Evolutionary conservation across 2,329 filamentous ascomycete species (phyloP).

Genomic region (Exophiala aquamarina): DNA sequence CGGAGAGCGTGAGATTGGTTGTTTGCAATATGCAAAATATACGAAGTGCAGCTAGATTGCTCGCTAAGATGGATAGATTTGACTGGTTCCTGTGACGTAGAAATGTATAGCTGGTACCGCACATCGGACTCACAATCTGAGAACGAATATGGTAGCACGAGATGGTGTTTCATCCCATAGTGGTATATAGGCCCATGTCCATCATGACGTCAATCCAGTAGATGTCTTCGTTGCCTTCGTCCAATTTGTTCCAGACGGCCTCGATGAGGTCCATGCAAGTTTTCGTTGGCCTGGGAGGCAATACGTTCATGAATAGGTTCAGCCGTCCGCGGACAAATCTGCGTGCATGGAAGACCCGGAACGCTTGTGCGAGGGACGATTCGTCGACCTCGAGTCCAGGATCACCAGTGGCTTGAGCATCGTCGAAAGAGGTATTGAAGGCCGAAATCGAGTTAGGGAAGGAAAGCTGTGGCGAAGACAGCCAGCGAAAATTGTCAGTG

Average conservation of each 20-base stretch:
- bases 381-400: background rate
- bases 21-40: no score
- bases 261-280: constrained; percentile 1
- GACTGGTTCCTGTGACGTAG: no score
- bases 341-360: constrained; percentile 2
- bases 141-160: no score
- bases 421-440: no score
- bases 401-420: no score
- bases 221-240: background rate
- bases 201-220: constrained; percentile 2
- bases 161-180: constrained; percentile 4
- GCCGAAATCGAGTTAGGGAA: constrained; percentile 1
- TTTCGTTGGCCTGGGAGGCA: background rate
- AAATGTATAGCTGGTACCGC: no score
- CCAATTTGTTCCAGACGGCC: background rate
- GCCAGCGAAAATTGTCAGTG: no score
- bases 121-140: no score
- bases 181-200: background rate
- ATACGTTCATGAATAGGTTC: constrained; percentile 3
- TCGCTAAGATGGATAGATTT: no score
- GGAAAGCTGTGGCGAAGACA: constrained; percentile 1
- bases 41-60: no score
- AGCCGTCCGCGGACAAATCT: background rate
- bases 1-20: no score
- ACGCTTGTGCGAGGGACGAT: background rate